Evolutionary conservation across 2,329 filamentous ascomycete genomes (phyloP), one percentile per base, ranked within the genome.

Genomic region (Xylariaceae sp.): DNA sequence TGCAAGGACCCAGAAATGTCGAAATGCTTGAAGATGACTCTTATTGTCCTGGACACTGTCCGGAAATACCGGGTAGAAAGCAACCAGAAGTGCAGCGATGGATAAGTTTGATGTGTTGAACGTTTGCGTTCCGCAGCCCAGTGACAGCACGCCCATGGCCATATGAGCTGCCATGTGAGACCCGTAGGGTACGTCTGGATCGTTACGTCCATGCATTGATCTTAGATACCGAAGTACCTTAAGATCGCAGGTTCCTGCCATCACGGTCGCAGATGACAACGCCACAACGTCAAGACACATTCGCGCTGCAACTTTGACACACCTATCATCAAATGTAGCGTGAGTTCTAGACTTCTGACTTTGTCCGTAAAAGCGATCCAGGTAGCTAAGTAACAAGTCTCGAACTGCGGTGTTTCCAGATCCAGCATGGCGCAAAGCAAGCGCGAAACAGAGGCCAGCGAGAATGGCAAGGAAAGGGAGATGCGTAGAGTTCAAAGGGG

Each of bases 1-100:
- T 1, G 94, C 94, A 3, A 99, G 79, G 11, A 96, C 93, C 94
- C 94, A 99, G 65, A 99, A 89, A 71, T 99, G 93, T 5, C 95
- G 85, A 74, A 99, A 94, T 3, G 95, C 94, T 73, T 99, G 94
- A 6, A 99, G 79, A 64, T 99, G 94, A 11, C 90, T 91, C 59
- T 89, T 88, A 66, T 97, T 97, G 72, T 99, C 94, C 63, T 96
- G 88, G 2, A 97, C 89, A 31, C 84, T 87, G 10, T 83, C 87
- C 0, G 94, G 94, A 67, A 96, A 97, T 17, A 97, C 80, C 0
- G 94, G 94, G 65, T 99, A 99, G 69, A 99, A 96, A 1, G 94
- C 88, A 41, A 94, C 87, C 7, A 99, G 82, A 6, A 99, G 77
- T 12, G 90, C 84, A 1, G 90, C 93, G 45, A 96, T 85, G 10